Conservation (phyloP, 306 rosid species). For the Purshia tridentata region DNA sequence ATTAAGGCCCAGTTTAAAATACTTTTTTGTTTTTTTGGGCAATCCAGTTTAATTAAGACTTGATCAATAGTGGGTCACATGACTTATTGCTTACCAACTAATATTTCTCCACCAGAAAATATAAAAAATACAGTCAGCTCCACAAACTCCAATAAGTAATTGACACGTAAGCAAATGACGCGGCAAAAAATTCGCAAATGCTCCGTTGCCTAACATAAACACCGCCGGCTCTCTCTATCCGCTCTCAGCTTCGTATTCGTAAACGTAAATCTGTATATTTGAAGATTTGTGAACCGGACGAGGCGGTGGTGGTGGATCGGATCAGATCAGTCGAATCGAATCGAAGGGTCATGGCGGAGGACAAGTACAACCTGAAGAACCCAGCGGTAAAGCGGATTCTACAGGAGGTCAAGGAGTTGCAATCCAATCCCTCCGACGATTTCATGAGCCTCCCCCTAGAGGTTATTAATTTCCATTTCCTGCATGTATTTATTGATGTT, state of each 20-base stretch:
- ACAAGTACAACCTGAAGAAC: slow-evolving; percentile 81
- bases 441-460: slow-evolving; percentile 96
- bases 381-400: slow-evolving; percentile 94
- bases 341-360: slow-evolving; percentile 53
- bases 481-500: not conserved
- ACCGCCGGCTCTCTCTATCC: not conserved
- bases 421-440: slow-evolving; percentile 87
- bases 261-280: not conserved
- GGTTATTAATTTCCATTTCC: slow-evolving; percentile 33
- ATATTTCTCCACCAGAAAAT: not conserved
- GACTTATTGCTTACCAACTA: not conserved
- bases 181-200: not conserved
- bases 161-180: slow-evolving; percentile 48
- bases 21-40: no score
- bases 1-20: no score
- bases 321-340: not conserved
- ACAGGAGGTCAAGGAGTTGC: slow-evolving; percentile 95
- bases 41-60: no score
- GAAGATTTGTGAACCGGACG: not conserved
- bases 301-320: not conserved
- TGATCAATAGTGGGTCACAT: no score
- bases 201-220: not conserved
- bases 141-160: slow-evolving; percentile 6
- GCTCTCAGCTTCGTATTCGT: not conserved
- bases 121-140: not conserved